A percentile compares a stretch with the other conserved stretches of the same genome.
Conservation (phyloP, 2,329 filamentous ascomycete species). For the Fusarium sp. region DNA sequence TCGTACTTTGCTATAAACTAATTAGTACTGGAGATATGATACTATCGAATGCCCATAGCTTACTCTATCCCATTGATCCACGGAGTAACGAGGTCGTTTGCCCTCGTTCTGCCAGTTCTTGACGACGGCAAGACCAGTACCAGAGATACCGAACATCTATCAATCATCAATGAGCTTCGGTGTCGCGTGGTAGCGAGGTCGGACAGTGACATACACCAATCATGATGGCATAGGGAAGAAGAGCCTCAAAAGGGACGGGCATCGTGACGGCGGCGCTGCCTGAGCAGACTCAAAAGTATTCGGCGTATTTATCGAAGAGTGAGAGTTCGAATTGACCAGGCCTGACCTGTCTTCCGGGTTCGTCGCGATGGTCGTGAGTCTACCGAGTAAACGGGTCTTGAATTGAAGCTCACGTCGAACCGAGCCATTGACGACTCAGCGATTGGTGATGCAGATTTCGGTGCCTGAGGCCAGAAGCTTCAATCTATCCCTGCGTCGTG, state of each 20-base stretch:
- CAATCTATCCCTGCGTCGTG: slow-evolving; percentile 26
- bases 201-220: slow-evolving; percentile 57
- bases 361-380: slow-evolving; percentile 26
- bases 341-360: slow-evolving; percentile 28
- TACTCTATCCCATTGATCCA: slow-evolving; percentile 72
- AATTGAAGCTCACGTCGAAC: slow-evolving; percentile 41
- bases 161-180: slow-evolving; percentile 37
- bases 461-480: slow-evolving; percentile 39
- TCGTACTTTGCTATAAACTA: slow-evolving; percentile 62
- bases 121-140: slow-evolving; percentile 65
- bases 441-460: slow-evolving; percentile 37
- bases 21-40: slow-evolving; percentile 41
- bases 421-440: slow-evolving; percentile 42
- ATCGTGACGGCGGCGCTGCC: slow-evolving; percentile 52
- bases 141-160: slow-evolving; percentile 71
- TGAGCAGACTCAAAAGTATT: slow-evolving; percentile 41
- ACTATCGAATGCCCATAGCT: slow-evolving; percentile 31
- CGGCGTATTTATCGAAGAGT: slow-evolving; percentile 2
- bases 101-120: slow-evolving; percentile 67
- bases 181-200: slow-evolving; percentile 1
- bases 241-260: slow-evolving; percentile 70
- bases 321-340: slow-evolving; percentile 37
- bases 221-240: slow-evolving; percentile 72
- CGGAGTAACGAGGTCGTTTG: slow-evolving; percentile 65
- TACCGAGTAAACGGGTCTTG: slow-evolving; percentile 36